Percentiles rank a stretch among this genome's conserved stretches.
phyloP scores from a whole-genome alignment of 2,329 filamentous ascomycete species.

The Xylariales sp. region DNA sequence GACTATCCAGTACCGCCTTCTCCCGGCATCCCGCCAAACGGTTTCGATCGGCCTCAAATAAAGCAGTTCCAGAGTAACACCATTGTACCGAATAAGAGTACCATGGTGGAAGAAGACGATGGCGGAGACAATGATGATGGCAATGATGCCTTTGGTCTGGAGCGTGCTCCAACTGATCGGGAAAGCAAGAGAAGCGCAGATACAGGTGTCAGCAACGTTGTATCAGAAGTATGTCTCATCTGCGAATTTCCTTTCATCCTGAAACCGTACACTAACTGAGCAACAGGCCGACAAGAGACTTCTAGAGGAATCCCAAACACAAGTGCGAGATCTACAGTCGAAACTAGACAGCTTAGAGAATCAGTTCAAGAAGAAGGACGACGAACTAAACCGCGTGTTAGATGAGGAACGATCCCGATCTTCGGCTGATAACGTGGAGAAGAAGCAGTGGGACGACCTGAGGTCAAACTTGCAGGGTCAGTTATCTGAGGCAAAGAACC shows the following conservation, averaged over 20 bases:
- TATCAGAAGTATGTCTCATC: conserved; percentile 38
- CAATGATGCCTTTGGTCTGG: conserved; percentile 60
- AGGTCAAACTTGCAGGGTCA: conserved; percentile 66
- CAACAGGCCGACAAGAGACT: conserved; percentile 61
- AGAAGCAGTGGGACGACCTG: conserved; percentile 65
- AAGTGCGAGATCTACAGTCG: conserved; percentile 69
- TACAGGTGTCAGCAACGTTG: conserved; percentile 19
- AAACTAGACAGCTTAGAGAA: conserved; percentile 70
- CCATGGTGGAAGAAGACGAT: conserved; percentile 93
- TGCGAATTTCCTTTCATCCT: too few species aligned
- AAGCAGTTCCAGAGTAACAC: conserved; percentile 95
- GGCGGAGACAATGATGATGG: conserved; percentile 59
- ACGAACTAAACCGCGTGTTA: conserved; percentile 57
- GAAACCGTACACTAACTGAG: conserved; percentile 16
- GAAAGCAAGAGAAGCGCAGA: conserved; percentile 30
- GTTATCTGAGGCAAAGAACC: conserved; percentile 65
- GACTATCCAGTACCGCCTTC: conserved; percentile 55
- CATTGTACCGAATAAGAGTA: conserved; percentile 96
- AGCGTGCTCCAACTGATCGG: conserved; percentile 32
- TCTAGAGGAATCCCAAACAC: conserved; percentile 73
- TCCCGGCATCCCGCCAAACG: conserved; percentile 53
- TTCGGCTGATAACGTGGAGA: conserved; percentile 54
- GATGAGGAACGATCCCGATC: conserved; percentile 53
- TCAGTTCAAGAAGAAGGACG: conserved; percentile 65
- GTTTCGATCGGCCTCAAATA: conserved; percentile 71